phyloP scores from a whole-genome alignment of 1,284 basidiomycete species.

The Athelia psychrophila region DNA sequence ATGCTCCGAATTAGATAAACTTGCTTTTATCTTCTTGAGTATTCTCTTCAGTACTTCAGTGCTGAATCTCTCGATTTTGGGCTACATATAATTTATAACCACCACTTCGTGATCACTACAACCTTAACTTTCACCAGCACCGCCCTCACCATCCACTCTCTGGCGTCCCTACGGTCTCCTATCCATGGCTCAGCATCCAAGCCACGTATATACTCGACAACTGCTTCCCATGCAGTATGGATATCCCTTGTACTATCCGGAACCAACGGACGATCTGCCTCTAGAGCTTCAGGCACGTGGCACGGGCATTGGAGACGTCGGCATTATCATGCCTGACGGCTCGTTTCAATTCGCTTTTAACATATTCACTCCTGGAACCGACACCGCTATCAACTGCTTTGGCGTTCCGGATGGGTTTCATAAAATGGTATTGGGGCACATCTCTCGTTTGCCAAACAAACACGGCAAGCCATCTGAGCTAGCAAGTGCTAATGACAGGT shows the following conservation, averaged over 20 bases:
- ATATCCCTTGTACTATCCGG: slow-evolving; percentile 27
- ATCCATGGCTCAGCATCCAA: neutral
- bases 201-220: neutral
- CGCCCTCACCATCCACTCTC: no score
- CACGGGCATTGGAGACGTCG: slow-evolving; percentile 29
- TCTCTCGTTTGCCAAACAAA: slow-evolving; percentile 9
- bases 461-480: neutral
- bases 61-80: no score
- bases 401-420: slow-evolving; percentile 16
- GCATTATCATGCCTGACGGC: slow-evolving; percentile 21
- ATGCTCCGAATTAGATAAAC: no score
- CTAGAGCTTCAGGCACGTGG: slow-evolving; percentile 19
- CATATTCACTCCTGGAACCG: neutral
- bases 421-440: slow-evolving; percentile 2
- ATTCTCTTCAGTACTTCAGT: no score
- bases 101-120: no score
- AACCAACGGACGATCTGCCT: slow-evolving; percentile 16
- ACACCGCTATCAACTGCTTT: neutral
- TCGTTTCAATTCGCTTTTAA: slow-evolving; percentile 29
- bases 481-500: neutral
- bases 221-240: slow-evolving; percentile 11
- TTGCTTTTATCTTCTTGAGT: no score
- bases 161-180: no score
- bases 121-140: no score
- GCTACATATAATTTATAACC: no score